phyloP scores from a whole-genome alignment of 2,329 filamentous ascomycete genomes.

The Periconia sp. region DNA sequence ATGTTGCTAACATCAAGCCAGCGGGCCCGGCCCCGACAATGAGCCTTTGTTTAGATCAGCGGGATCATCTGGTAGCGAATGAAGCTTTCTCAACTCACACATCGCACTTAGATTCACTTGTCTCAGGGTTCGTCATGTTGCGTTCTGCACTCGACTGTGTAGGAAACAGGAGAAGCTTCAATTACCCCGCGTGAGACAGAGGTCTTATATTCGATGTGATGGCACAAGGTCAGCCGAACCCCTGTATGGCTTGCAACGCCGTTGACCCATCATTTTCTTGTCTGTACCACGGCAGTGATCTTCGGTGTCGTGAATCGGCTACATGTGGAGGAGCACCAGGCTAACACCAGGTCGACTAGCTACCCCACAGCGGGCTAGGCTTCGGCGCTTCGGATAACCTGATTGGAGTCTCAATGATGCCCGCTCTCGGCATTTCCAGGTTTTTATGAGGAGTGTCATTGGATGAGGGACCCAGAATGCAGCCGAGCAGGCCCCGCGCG shows the following conservation, averaged over 20 bases:
- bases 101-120: constrained; percentile 37
- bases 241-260: not conserved
- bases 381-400: constrained; percentile 12
- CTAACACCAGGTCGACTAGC: constrained; percentile 4
- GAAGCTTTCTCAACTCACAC: constrained; percentile 23
- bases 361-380: constrained; percentile 31
- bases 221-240: not conserved
- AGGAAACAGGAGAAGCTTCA: not conserved
- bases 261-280: not conserved
- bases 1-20: constrained; percentile 45
- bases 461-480: not conserved
- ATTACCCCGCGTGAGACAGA: constrained; percentile 1
- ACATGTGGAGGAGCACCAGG: not conserved
- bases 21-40: constrained; percentile 45
- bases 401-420: constrained; percentile 11
- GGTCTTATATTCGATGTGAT: not conserved
- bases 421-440: not conserved
- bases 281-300: constrained; percentile 16
- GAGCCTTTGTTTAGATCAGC: constrained; percentile 23
- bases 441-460: constrained; percentile 10
- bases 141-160: not conserved
- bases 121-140: constrained; percentile 23
- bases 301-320: constrained; percentile 15
- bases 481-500: not conserved
- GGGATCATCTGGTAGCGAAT: no score